Evolutionary conservation across 495 filamentous ascomycete species (phyloP), one percentile per base, ranked within the genome.

Genomic region (Aspergillus avenaceus): DNA sequence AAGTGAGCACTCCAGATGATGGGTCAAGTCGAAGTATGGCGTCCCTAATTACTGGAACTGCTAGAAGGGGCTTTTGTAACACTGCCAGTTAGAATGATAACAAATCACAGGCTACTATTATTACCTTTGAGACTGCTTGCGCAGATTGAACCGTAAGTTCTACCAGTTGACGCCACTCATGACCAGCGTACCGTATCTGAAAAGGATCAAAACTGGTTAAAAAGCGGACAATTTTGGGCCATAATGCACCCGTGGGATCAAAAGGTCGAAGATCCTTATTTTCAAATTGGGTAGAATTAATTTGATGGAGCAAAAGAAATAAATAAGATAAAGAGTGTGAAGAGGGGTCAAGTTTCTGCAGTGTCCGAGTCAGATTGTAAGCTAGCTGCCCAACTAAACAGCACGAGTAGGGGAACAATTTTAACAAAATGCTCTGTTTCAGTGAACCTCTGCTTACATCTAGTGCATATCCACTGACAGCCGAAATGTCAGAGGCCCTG

Each of bases 1-100:
- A 78, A 4, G 88, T 92, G 49, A 95, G 81, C 26, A 84, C 78
- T 14, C 78, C 78, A 37, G 79, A 81, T n/a, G 80, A 77, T 9
- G 86, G 82, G 52, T 93, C 86, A 12, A 95, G 72, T 54, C 79
- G 81, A 18, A 91, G 70, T 47, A 95, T 80, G 16, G 85, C 85
- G 45, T 79, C 72, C 32, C 79, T 68, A 23, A 91, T 71, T 5
- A 80, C 68, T 16, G 72, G 70, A 32, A 88, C 74, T 8, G 83
- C 86, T 36, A 82, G 63, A 3, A 74, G 64, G 9, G 85, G 79
- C 87, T 82, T 37, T 12, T 38, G 4, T 43, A n/a, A 21, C 53
- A 70, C 41, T 62, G 56, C 28, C 2, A 27, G 0, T 16, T 31
- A 28, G 28, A 3, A 21, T 25, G 27, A 41, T 21, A 4, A 28